Evolutionary conservation across 371 early-diverging fungal genomes (phyloP).

Genomic region (Enterospora canceri): DNA sequence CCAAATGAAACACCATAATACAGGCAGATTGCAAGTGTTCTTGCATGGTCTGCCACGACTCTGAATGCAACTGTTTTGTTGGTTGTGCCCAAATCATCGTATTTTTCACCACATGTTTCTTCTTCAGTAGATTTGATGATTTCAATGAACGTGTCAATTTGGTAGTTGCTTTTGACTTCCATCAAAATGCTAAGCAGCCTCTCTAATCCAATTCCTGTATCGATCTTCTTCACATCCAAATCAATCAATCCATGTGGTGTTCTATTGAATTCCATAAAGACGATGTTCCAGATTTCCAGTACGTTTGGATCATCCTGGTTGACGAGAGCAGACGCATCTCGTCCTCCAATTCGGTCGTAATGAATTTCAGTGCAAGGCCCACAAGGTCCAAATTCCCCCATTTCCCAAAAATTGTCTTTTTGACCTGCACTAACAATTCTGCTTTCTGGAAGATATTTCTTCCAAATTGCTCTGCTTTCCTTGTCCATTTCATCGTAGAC

Average conservation of each 20-base stretch:
- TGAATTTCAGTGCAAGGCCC: conserved; percentile 98
- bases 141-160: conserved; percentile 61
- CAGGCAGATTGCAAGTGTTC: conserved; percentile 90
- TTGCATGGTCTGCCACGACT: conserved; percentile 91
- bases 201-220: conserved; percentile 97
- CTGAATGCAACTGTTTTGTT: conserved; percentile 84
- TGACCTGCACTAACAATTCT: conserved; percentile 73
- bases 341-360: conserved; percentile 82
- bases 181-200: conserved; percentile 87
- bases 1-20: conserved; percentile 84
- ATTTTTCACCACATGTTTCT: conserved; percentile 68
- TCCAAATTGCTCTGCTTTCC: conserved; percentile 82
- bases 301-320: conserved; percentile 96
- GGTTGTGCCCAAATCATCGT: conserved; percentile 60
- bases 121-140: conserved; percentile 65
- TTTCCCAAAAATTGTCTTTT: conserved; percentile 99
- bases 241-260: conserved; percentile 77
- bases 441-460: conserved; percentile 66
- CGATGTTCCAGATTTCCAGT: conserved; percentile 98
- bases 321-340: conserved; percentile 79
- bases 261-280: conserved; percentile 97
- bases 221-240: conserved; percentile 87
- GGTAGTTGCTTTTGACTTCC: conserved; percentile 87
- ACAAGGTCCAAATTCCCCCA: conserved; percentile 98
- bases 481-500: conserved; percentile 91